phyloP scores from a whole-genome alignment of 2,329 filamentous ascomycete genomes.

The Colletotrichum falcatum region DNA sequence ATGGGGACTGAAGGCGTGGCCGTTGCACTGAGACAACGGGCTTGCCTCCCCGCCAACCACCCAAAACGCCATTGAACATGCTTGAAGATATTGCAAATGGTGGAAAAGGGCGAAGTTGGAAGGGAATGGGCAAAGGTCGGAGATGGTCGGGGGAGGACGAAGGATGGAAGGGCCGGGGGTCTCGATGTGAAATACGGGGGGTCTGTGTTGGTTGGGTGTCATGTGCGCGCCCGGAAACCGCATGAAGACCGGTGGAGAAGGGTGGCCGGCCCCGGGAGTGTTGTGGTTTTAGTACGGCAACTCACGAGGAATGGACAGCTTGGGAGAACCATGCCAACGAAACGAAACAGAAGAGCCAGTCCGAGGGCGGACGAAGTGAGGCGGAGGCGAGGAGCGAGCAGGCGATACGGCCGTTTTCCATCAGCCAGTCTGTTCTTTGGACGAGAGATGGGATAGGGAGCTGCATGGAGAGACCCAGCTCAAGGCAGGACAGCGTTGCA shows the following conservation, averaged over 20 bases:
- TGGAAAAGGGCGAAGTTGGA: constrained; percentile 17
- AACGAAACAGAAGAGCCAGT: constrained; percentile 36
- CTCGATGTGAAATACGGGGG: constrained; percentile 40
- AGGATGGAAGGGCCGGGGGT: constrained; percentile 21
- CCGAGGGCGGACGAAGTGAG: constrained; percentile 32
- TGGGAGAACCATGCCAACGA: constrained; percentile 36
- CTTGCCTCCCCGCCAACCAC: constrained; percentile 40
- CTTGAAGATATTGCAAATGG: constrained; percentile 43
- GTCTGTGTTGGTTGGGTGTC: constrained; percentile 31
- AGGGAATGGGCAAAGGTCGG: constrained; percentile 20
- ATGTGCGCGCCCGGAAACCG: constrained; percentile 41
- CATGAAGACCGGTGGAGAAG: constrained; percentile 37
- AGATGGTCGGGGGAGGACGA: constrained; percentile 3
- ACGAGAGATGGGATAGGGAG: constrained; percentile 17
- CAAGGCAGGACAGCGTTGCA: constrained; percentile 32
- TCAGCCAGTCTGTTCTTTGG: constrained; percentile 9
- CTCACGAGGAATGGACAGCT: constrained; percentile 34
- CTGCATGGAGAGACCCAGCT: constrained; percentile 38
- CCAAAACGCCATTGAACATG: constrained; percentile 51
- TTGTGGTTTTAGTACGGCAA: constrained; percentile 31
- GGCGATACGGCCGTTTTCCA: neutral
- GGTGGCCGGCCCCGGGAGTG: constrained; percentile 24
- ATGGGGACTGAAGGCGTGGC: constrained; percentile 24
- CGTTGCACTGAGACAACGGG: constrained; percentile 29
- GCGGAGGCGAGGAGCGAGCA: constrained; percentile 27